Evolutionary conservation across 2,329 filamentous ascomycete genomes (phyloP), one percentile per base, ranked within the genome.

Genomic region (Fusarium nematophilum): DNA sequence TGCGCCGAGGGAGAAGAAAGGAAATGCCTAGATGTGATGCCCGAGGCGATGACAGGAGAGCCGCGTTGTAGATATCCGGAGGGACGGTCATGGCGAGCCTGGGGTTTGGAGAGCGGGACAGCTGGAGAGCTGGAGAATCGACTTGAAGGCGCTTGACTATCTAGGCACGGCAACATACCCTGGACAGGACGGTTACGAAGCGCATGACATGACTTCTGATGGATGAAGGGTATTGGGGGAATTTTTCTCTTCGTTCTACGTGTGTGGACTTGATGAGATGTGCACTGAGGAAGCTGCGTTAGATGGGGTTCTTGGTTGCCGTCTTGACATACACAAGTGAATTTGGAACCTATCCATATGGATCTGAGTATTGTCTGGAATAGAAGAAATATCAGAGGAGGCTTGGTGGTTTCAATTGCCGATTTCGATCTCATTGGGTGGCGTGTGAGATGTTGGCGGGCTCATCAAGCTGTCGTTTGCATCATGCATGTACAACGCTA

Each of bases 201-300:
- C 48, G 23, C 38, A 62, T 42, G 53, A 47, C 23, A 15, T 34
- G 44, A 48, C n/a, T 53, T 50, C 36, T 57, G 46, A 57, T 30
- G 53, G 55, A 62, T 39, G 53, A 64, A 59, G 60, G 57, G 51
- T 49, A 52, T 55, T 36, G 31, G 21, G 21, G 21, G 21, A 21
- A 4, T 26, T 50, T 53, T 46, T 56, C 56, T 30, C 55, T 64
- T 65, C 66, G 53, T 59, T 59, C 47, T 50, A 39, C 56, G 48
- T 59, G 51, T 39, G 61, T 53, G 47, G 38, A 53, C 39, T 53
- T 38, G 39, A 53, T 27, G 50, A 39, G 44, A 49, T 23, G 55
- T 29, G 34, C 38, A 53, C 38, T 25, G n/a, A 25, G 34, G 59
- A 62, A 47, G 43, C 30, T 36, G 21, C 27, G 36, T 25, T 23